Base-by-base conservation (phyloP, 371 early-diverging fungal species). In the Cokeromyces recurvatus region DNA sequence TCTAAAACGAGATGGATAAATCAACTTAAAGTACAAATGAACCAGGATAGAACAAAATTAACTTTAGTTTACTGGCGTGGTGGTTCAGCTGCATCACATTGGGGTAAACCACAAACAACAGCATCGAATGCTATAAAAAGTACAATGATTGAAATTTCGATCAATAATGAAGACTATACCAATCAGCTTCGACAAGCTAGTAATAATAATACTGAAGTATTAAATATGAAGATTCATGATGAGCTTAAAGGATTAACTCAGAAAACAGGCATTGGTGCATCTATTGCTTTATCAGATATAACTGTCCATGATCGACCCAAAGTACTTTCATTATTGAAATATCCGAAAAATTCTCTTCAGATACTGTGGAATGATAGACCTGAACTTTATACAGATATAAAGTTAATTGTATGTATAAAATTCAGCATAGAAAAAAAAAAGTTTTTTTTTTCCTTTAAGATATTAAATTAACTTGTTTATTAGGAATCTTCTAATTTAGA, bases 1-100 rank as follows among this genome's bases (percentile, higher is more conserved):
- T 57, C 72, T n/a, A 79, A 77, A 23, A 76, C 80, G 17, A 71
- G 82, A 46, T 85, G 86, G 85, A 66, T 79, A 5, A 79, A 82
- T 31, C 77, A 78, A 44, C 66, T 87, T 31, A 68, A 74, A 23
- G 77, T 84, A 3, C 81, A 86, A 25, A 74, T 87, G 71, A 71
- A 72, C 32, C 42, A 52, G 2, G 58, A 70, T 15, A 61, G 85
- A 15, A 68, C 83, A 0, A 66, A 68, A 32, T 67, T 87, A 3
- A 65, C 68, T 4, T 50, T 87, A 14, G 56, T 66, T 1, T 87
- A 86, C 55, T 87, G 88, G 87, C 65, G 57, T 27, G 77, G 64
- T 7, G 77, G 75, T 2, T 68, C 65, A 23, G 48, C 53, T n/a
- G 60, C 69, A 27, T 59, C 66, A 8, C 59, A 66, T 15, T 72